Evolutionary conservation across 2,329 filamentous ascomycete genomes (phyloP).

Genomic region (Hymenoscyphus fraxineus): DNA sequence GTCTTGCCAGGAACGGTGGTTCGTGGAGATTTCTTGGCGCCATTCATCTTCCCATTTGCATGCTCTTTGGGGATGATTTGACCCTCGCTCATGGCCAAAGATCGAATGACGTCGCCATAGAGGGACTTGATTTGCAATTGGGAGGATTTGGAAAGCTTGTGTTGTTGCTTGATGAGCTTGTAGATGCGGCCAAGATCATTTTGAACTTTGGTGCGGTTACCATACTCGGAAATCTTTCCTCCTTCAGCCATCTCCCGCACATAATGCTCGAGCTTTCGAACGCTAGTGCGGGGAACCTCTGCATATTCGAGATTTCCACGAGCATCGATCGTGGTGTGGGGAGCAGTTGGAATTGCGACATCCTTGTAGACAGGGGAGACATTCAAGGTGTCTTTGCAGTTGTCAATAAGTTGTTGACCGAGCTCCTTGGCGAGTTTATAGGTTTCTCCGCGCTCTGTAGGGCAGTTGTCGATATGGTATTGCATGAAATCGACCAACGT

Average conservation of each 20-base stretch:
- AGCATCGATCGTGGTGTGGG: slow-evolving; percentile 86
- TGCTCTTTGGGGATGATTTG: slow-evolving; percentile 93
- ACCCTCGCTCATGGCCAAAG: slow-evolving; percentile 94
- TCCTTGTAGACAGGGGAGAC: slow-evolving; percentile 92
- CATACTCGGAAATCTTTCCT: slow-evolving; percentile 97
- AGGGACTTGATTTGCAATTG: slow-evolving; percentile 94
- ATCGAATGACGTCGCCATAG: slow-evolving; percentile 91
- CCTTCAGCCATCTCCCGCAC: slow-evolving; percentile 98
- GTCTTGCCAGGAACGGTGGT: slow-evolving; percentile 58
- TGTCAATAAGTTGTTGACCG: slow-evolving; percentile 89
- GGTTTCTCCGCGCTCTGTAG: slow-evolving; percentile 92
- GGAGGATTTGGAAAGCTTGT: slow-evolving; percentile 94
- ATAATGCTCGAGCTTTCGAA: slow-evolving; percentile 96
- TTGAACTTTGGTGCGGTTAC: slow-evolving; percentile 96
- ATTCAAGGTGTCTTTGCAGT: slow-evolving; percentile 88
- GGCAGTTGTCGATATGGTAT: slow-evolving; percentile 98
- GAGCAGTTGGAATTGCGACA: slow-evolving; percentile 85
- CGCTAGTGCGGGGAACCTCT: slow-evolving; percentile 80
- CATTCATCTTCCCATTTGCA: slow-evolving; percentile 50
- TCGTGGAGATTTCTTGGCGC: slow-evolving; percentile 50
- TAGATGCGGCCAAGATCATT: slow-evolving; percentile 93
- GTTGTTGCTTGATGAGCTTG: slow-evolving; percentile 97
- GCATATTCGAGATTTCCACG: slow-evolving; percentile 90
- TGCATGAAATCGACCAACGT: slow-evolving; percentile 98
- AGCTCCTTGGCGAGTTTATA: slow-evolving; percentile 97